Conservation (phyloP, 805 yeast genomes). For the Martiniozyma abietophila region DNA sequence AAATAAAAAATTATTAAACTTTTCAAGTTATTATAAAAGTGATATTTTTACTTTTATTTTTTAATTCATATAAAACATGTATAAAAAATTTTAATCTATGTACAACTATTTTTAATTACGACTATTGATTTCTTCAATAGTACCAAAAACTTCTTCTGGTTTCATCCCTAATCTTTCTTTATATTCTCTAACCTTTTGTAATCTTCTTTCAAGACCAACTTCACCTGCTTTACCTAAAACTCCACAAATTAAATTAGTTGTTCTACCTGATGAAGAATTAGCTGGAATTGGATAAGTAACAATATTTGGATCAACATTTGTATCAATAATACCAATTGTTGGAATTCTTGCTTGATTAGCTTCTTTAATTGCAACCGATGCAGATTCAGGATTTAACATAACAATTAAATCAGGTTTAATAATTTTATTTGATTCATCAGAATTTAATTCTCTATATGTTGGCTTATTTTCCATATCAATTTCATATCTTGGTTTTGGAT, state of each 20-base stretch:
- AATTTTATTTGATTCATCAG: conserved; percentile 40
- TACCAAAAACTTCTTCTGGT: conserved; percentile 13
- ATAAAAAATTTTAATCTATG: not conserved
- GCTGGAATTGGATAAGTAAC: conserved; percentile 95
- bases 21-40: no score
- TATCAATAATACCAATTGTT: conserved; percentile 88
- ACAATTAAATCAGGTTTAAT: conserved; percentile 87
- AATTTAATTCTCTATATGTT: conserved; percentile 48
- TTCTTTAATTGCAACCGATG: conserved; percentile 70
- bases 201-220: conserved; percentile 57
- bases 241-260: conserved; percentile 73
- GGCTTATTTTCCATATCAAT: conserved; percentile 65
- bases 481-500: conserved; percentile 56
- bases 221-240: conserved; percentile 80
- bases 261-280: conserved; percentile 83
- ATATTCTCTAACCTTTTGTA: conserved; percentile 29
- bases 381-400: conserved; percentile 79
- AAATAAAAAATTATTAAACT: no score
- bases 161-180: conserved; percentile 24
- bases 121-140: conserved; percentile 5
- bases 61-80: no score
- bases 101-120: no score
- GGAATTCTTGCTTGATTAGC: conserved; percentile 80
- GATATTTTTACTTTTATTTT: no score
- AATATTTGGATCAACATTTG: conserved; percentile 82